Conservation (phyloP, 2,329 filamentous ascomycete genomes). For the Cryphonectria naterciae region DNA sequence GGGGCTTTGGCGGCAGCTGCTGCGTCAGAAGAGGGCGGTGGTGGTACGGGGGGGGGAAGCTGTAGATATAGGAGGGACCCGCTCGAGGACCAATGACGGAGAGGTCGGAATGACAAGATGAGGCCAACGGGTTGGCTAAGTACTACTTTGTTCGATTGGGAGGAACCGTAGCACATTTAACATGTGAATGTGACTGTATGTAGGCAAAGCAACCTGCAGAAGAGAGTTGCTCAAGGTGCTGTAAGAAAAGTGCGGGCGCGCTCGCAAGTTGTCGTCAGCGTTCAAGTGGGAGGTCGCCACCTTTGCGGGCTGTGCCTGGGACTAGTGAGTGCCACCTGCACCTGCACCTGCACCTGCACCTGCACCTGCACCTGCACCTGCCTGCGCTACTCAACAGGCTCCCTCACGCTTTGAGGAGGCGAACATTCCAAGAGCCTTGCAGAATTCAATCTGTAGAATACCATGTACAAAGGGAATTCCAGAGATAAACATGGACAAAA, state of each 20-base stretch:
- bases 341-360: background rate
- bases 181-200: background rate
- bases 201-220: background rate
- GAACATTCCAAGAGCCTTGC: background rate
- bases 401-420: background rate
- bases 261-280: slow-evolving; percentile 4
- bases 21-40: too few species aligned
- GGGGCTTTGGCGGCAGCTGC: background rate
- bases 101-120: background rate
- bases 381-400: background rate
- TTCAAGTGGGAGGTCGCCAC: background rate
- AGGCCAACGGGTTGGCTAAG: background rate
- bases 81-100: background rate
- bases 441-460: background rate
- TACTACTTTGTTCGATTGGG: too few species aligned
- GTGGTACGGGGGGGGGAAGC: background rate
- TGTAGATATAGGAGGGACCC: background rate
- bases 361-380: background rate
- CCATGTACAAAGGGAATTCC: background rate
- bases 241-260: background rate
- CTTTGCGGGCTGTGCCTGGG: slow-evolving; percentile 1
- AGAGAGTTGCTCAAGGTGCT: background rate
- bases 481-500: background rate
- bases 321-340: slow-evolving; percentile 1
- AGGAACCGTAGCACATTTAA: background rate